These are phyloP conservation scores for Sporothrix schenckii DNA, from an alignment of 2,329 filamentous ascomycete genomes.

Conservation along the genomic window DNA sequence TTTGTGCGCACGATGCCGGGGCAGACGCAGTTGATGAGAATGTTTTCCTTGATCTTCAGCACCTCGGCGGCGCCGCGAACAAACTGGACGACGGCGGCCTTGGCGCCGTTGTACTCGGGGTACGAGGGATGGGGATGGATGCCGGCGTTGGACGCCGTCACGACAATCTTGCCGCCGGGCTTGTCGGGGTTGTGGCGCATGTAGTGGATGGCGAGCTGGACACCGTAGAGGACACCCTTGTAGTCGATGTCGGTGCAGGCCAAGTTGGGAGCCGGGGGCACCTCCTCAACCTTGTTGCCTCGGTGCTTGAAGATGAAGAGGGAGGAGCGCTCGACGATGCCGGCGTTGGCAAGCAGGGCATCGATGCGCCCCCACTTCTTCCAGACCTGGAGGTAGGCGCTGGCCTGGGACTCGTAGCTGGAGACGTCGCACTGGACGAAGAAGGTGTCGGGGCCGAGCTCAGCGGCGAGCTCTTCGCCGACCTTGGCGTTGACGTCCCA, in stretches of 20 bases:
- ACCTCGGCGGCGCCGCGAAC: slow-evolving; percentile 47
- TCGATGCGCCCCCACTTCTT: slow-evolving; percentile 52
- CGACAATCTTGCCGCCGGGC: slow-evolving; percentile 31
- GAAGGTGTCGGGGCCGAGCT: slow-evolving; percentile 38
- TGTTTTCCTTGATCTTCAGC: slow-evolving; percentile 51
- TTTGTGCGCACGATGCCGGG: slow-evolving; percentile 53
- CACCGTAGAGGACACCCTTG: slow-evolving; percentile 56
- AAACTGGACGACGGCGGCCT: slow-evolving; percentile 52
- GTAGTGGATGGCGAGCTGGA: slow-evolving; percentile 55
- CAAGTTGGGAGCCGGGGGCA: slow-evolving; percentile 48
- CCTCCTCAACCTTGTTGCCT: slow-evolving; percentile 25
- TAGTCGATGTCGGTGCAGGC: slow-evolving; percentile 53
- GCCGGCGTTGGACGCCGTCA: slow-evolving; percentile 42
- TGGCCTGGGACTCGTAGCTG: slow-evolving; percentile 51
- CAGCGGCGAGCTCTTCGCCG: slow-evolving; percentile 27
- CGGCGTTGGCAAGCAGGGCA: slow-evolving; percentile 54
- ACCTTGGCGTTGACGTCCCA: slow-evolving; percentile 30
- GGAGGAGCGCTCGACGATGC: slow-evolving; percentile 51
- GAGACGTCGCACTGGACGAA: slow-evolving; percentile 52
- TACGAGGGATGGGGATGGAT: slow-evolving; percentile 50
- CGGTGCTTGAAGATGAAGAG: slow-evolving; percentile 46
- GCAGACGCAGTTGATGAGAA: slow-evolving; percentile 53
- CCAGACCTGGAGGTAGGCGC: slow-evolving; percentile 49
- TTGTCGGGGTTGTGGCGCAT: slow-evolving; percentile 52
- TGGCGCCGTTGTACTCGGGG: slow-evolving; percentile 56